phyloP scores from a whole-genome alignment of 306 rosid species.

The Sindora glabra region DNA sequence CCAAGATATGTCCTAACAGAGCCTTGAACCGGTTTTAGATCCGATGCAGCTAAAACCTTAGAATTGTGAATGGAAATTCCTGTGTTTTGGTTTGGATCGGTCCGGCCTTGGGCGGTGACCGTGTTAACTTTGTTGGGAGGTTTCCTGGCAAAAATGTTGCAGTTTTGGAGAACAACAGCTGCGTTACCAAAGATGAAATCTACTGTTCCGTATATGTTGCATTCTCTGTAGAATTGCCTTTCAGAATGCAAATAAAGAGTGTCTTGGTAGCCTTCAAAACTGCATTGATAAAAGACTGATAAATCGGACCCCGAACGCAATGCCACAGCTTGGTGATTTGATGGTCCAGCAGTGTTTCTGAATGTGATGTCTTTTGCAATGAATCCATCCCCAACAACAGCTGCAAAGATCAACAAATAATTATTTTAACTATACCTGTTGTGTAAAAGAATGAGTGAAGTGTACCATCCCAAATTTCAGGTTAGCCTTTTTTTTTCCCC shows the following conservation, averaged over 20 bases:
- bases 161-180: conserved; percentile 61
- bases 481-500: neutral
- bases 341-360: conserved; percentile 71
- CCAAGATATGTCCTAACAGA: conserved; percentile 52
- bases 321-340: conserved; percentile 80
- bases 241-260: conserved; percentile 63
- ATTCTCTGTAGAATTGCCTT: conserved; percentile 67
- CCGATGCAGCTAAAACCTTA: conserved; percentile 37
- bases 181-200: conserved; percentile 84
- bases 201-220: conserved; percentile 76
- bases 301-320: conserved; percentile 74
- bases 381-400: conserved; percentile 61
- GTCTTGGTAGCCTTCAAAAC: conserved; percentile 81
- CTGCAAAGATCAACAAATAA: conserved; percentile 21
- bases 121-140: conserved; percentile 61
- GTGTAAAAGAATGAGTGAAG: too few relatives aligned
- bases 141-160: conserved; percentile 49
- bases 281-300: conserved; percentile 58
- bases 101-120: conserved; percentile 59
- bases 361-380: conserved; percentile 72
- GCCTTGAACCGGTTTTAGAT: conserved; percentile 13
- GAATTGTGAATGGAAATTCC: conserved; percentile 60
- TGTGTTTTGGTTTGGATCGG: conserved; percentile 68
- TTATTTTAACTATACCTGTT: too few relatives aligned
- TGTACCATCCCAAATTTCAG: neutral